These are phyloP conservation scores for Auriculariales sp. DNA, from an alignment of 768 basidiomycete species.

Conservation along the genomic window DNA sequence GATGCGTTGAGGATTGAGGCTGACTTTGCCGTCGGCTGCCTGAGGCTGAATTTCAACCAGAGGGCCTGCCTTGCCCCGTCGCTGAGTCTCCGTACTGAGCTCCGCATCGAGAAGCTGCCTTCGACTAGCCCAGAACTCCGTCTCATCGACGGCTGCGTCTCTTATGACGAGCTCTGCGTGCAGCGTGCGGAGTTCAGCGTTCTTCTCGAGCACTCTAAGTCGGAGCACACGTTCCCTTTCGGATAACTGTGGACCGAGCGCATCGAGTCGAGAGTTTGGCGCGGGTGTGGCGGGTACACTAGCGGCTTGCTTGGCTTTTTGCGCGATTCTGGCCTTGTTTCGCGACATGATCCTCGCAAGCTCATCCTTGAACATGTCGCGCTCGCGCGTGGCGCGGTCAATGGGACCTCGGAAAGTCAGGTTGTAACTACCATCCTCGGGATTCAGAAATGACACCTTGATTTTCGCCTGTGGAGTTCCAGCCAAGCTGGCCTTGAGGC, in stretches of 20 bases:
- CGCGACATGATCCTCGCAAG: slow-evolving; percentile 62
- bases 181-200: slow-evolving; percentile 61
- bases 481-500: slow-evolving; percentile 10
- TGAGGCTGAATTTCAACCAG: slow-evolving; percentile 82
- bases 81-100: slow-evolving; percentile 55
- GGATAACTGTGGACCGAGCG: slow-evolving; percentile 11
- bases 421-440: slow-evolving; percentile 6
- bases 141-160: slow-evolving; percentile 65
- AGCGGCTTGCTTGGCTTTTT: slow-evolving; percentile 19
- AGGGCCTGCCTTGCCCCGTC: slow-evolving; percentile 70
- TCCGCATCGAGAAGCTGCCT: slow-evolving; percentile 75
- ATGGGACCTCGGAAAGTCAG: slow-evolving; percentile 31
- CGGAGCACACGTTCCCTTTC: slow-evolving; percentile 57
- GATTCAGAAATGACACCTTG: slow-evolving; percentile 9
- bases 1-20: slow-evolving; percentile 81
- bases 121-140: slow-evolving; percentile 95
- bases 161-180: slow-evolving; percentile 82
- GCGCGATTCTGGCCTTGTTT: slow-evolving; percentile 35
- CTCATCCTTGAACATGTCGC: slow-evolving; percentile 72
- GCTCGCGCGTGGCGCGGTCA: slow-evolving; percentile 59
- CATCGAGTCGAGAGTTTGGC: too few species aligned
- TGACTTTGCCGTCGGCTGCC: slow-evolving; percentile 74
- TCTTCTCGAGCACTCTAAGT: slow-evolving; percentile 65
- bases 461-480: slow-evolving; percentile 7
- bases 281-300: slow-evolving; percentile 41